A percentile compares a stretch with the other conserved stretches of the same genome.
These are phyloP conservation scores for Aspergillus versicolor DNA, from an alignment of 2,329 filamentous ascomycete species.

Conservation along the genomic window DNA sequence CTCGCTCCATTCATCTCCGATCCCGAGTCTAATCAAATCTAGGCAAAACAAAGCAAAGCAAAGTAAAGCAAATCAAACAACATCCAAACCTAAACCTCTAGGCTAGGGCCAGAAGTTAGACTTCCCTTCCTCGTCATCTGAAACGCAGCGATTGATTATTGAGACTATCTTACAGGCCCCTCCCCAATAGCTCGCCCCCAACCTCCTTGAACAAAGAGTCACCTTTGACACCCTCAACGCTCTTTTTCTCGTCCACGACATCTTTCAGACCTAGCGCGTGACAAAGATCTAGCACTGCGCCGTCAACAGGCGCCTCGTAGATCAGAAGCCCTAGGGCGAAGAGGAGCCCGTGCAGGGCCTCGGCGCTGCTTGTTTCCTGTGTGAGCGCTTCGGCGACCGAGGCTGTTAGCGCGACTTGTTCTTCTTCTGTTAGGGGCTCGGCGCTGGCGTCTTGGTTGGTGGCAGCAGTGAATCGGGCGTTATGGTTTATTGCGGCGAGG, in stretches of 20 bases:
- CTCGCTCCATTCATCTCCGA: too few relatives aligned
- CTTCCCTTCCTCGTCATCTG: too few relatives aligned
- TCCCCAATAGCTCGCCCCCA: conserved; percentile 45
- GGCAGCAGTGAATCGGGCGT: conserved; percentile 56
- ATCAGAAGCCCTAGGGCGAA: conserved; percentile 73
- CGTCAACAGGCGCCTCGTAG: conserved; percentile 67
- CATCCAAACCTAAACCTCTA: too few relatives aligned
- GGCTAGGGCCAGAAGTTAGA: too few relatives aligned
- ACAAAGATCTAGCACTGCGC: conserved; percentile 78
- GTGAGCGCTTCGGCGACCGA: conserved; percentile 73
- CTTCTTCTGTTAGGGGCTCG: conserved; percentile 63
- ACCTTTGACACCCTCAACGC: conserved; percentile 45
- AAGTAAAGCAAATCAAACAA: too few relatives aligned
- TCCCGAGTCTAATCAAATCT: too few relatives aligned
- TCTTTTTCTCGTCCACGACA: conserved; percentile 55
- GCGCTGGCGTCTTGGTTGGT: conserved; percentile 30
- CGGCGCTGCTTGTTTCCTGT: conserved; percentile 53
- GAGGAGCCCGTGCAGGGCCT: conserved; percentile 75
- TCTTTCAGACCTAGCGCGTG: conserved; percentile 72
- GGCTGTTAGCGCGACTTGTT: conserved; percentile 79
- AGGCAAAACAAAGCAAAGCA: too few relatives aligned
- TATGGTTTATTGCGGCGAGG: conserved; percentile 68
- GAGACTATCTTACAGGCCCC: conserved; percentile 26
- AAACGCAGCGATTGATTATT: too few relatives aligned
- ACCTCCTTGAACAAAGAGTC: conserved; percentile 54